A percentile compares a stretch with the other conserved stretches of the same genome.
Conservation (phyloP, 352 stramenopile genomes). For the Blastocystis hominis region DNA sequence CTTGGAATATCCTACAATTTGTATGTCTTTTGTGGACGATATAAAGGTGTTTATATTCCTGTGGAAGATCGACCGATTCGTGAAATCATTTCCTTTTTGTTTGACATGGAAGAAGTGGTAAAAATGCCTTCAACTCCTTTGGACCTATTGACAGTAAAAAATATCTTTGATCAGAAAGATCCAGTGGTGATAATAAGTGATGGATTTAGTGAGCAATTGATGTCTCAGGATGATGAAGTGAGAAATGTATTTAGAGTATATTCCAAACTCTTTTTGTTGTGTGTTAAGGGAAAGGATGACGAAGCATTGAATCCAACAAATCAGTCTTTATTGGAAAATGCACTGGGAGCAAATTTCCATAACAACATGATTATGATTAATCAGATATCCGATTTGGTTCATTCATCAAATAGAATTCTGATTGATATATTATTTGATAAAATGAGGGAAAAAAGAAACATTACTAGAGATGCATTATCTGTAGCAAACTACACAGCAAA, state of each 20-base stretch:
- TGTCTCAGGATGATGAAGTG: not conserved
- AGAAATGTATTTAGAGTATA: not conserved
- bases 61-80: no score
- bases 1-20: no score
- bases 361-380: not conserved
- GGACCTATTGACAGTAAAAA: not conserved
- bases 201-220: constrained; percentile 51
- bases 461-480: not conserved
- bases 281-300: not conserved
- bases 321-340: not conserved
- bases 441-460: not conserved
- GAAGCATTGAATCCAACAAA: not conserved
- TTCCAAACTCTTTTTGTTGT: not conserved
- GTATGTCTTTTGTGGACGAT: no score
- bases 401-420: not conserved
- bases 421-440: not conserved
- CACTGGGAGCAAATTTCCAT: not conserved
- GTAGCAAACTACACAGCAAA: not conserved
- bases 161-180: not conserved
- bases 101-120: no score
- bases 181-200: not conserved
- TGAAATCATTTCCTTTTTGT: no score
- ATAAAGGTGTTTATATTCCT: no score
- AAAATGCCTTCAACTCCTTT: constrained; percentile 39
- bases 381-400: not conserved